Base-by-base conservation (phyloP, 805 yeast genomes). In the Cyberlindnera amylophila region DNA sequence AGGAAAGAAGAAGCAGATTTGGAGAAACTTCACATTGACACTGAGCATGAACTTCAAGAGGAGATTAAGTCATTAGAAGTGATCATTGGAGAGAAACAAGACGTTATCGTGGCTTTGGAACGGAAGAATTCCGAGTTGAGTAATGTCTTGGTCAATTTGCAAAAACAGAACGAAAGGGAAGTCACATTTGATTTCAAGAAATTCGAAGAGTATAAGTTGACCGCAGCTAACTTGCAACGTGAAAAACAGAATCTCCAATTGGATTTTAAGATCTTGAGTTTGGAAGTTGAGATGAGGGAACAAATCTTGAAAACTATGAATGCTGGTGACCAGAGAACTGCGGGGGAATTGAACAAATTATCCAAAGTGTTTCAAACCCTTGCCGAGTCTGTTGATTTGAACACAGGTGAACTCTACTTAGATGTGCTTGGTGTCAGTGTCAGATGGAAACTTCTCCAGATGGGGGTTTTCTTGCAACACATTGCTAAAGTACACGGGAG, bases 1-100 rank as follows among this genome's bases (percentile, higher is more conserved):
- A 73, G 72, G 42, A 69, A 66, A 24, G 54, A 80, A 12, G 78
- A 79, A 41, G 65, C 61, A 32, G 75, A 74, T 36, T 53, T 78
- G 28, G 79, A 75, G 38, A 67, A 64, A 15, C 57, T 62, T 23
- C 77, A 72, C 40, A 18, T 53, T 2, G 67, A 64, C 13, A 61
- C 73, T 0, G 81, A 77, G 45, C 43, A 47, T 4, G 76, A 75
- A 19, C 58, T 79, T 12, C 61, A 64, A 12, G 42, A 51, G 2
- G 72, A 74, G 4, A 61, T 79, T 5, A 46, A 39, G 3, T 40
- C 38, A 0, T 49, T 65, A 21, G 51, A 61, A n/a, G 19, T n/a
- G 4, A 42, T 50, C 13, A 9, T 64, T 13, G 34, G 36, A 6
- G 45, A 42, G 3, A 58, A 55, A 27, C 46, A 44, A 8, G 3